Conservation (phyloP, 768 basidiomycete genomes). For the Calocybe gangraenosa region DNA sequence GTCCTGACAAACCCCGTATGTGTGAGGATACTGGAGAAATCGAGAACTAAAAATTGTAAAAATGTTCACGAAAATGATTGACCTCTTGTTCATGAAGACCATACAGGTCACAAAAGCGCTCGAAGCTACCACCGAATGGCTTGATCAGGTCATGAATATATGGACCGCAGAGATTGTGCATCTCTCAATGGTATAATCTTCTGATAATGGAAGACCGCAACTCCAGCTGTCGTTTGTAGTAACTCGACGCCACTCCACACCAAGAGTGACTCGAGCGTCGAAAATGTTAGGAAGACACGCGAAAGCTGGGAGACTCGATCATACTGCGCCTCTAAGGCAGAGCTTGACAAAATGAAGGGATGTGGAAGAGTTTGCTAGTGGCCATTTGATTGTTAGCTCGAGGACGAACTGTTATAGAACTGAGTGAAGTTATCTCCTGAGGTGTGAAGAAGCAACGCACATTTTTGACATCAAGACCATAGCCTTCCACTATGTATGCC, state of each 20-base stretch:
- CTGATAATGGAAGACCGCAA: not conserved
- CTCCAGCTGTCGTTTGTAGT: slow-evolving; percentile 4
- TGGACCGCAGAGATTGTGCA: not conserved
- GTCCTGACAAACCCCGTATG: too few species aligned
- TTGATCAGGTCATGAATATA: not conserved
- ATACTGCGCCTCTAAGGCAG: slow-evolving; percentile 1
- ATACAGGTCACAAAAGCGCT: too few species aligned
- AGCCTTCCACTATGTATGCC: too few species aligned
- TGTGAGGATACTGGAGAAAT: too few species aligned
- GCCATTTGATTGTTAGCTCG: slow-evolving; percentile 4
- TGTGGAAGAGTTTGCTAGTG: slow-evolving; percentile 7
- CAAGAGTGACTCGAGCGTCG: slow-evolving; percentile 1
- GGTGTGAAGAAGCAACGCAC: not conserved
- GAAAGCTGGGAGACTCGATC: not conserved
- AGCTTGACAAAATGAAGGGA: not conserved
- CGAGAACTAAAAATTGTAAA: too few species aligned
- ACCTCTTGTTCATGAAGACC: too few species aligned
- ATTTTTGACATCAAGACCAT: not conserved
- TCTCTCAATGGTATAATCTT: not conserved
- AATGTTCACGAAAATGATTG: too few species aligned
- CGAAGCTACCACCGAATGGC: not conserved
- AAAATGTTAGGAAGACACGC: slow-evolving; percentile 11
- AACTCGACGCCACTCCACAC: slow-evolving; percentile 8
- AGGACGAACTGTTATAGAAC: slow-evolving; percentile 1
- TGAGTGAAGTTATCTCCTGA: not conserved